A percentile compares a stretch with the other conserved stretches of the same genome.
Evolutionary conservation across 2,329 filamentous ascomycete species (phyloP).

Genomic region (Coniochaeta ligniaria): DNA sequence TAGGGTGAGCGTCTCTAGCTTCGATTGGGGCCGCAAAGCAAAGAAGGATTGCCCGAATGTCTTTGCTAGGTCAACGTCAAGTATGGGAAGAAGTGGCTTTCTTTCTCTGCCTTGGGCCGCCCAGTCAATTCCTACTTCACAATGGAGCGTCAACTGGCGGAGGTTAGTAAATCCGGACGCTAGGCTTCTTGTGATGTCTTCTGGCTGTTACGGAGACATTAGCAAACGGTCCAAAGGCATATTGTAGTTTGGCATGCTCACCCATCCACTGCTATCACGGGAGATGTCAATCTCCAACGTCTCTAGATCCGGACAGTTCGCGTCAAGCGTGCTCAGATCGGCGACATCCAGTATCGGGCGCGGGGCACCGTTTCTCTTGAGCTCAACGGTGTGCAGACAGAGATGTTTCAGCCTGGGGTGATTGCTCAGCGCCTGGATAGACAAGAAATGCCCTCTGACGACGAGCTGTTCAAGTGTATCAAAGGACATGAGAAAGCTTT

Average conservation of each 20-base stretch:
- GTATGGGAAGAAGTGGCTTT: neutral
- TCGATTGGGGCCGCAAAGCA: neutral
- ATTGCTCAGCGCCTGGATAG: neutral
- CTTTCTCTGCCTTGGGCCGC: neutral
- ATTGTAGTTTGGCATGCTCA: neutral
- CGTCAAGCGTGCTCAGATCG: conserved; percentile 1
- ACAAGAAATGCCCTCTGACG: conserved; percentile 3
- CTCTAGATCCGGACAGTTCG: neutral
- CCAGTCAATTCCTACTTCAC: conserved; percentile 1
- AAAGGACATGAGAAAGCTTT: conserved; percentile 2
- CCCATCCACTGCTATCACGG: conserved; percentile 1
- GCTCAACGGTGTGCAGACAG: conserved; percentile 3
- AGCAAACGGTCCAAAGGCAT: neutral
- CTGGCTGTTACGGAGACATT: neutral
- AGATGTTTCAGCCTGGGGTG: conserved; percentile 1
- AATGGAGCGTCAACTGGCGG: conserved; percentile 2
- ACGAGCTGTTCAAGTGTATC: conserved; percentile 2
- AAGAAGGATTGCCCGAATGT: conserved; percentile 1
- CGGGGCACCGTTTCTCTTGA: neutral
- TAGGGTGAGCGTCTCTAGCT: neutral
- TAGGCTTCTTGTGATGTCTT: neutral
- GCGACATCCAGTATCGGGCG: neutral
- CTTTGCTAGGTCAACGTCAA: neutral
- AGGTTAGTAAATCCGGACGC: conserved; percentile 2
- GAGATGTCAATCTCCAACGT: conserved; percentile 4